These are phyloP conservation scores for Xylaria telfairii DNA, from an alignment of 495 filamentous ascomycete genomes.

Conservation along the genomic window DNA sequence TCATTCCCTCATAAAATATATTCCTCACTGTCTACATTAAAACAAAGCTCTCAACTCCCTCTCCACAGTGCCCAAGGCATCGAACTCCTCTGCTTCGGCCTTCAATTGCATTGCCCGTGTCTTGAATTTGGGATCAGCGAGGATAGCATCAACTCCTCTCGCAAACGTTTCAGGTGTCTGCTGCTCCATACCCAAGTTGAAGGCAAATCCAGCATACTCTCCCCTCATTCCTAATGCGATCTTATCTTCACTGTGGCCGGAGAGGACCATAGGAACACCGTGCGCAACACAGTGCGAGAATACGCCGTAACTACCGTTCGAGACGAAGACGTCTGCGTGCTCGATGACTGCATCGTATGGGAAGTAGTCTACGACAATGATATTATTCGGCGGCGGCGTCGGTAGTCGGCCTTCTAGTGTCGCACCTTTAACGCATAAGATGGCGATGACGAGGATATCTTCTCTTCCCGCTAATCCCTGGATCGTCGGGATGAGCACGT, in stretches of 20 bases:
- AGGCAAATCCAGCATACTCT: slow-evolving; percentile 42
- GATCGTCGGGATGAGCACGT: slow-evolving; percentile 40
- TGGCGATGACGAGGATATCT: slow-evolving; percentile 42
- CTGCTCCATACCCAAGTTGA: slow-evolving; percentile 39
- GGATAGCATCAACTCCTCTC: slow-evolving; percentile 38
- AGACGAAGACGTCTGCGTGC: slow-evolving; percentile 41
- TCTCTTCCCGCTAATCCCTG: slow-evolving; percentile 34
- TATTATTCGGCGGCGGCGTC: slow-evolving; percentile 30
- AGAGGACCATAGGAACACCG: slow-evolving; percentile 43
- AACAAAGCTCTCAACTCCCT: slow-evolving; percentile 28
- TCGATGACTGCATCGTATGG: slow-evolving; percentile 45
- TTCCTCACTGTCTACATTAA: background rate
- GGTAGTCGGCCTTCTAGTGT: slow-evolving; percentile 24
- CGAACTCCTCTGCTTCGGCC: slow-evolving; percentile 33
- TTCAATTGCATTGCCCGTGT: slow-evolving; percentile 34
- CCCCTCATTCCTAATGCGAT: slow-evolving; percentile 36
- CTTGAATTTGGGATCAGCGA: slow-evolving; percentile 36
- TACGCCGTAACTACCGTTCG: slow-evolving; percentile 44
- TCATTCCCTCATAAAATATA: background rate
- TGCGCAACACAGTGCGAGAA: slow-evolving; percentile 41
- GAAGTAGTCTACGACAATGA: slow-evolving; percentile 42
- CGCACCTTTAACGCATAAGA: slow-evolving; percentile 38
- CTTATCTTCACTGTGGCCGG: slow-evolving; percentile 45
- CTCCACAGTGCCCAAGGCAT: slow-evolving; percentile 35
- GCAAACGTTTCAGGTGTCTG: slow-evolving; percentile 36